A percentile compares a stretch with the other conserved stretches of the same genome.
phyloP scores from a whole-genome alignment of 2,329 filamentous ascomycete genomes.

The Didymella lethalis region DNA sequence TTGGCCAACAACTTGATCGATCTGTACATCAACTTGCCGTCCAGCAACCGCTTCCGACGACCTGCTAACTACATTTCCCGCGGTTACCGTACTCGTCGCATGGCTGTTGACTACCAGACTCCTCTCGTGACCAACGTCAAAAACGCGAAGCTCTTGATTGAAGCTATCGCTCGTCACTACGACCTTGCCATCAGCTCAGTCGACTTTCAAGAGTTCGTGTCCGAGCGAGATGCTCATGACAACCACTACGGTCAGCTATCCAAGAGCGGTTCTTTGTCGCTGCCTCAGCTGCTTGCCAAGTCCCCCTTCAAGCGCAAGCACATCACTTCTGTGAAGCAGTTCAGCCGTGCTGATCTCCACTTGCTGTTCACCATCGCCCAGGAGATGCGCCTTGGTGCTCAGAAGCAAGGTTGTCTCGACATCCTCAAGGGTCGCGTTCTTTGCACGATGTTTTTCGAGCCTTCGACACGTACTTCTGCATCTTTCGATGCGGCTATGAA shows the following conservation, averaged over 20 bases:
- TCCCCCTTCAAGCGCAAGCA: conserved; percentile 91
- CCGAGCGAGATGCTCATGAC: conserved; percentile 47
- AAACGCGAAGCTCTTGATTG: conserved; percentile 96
- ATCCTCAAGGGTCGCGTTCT: conserved; percentile 86
- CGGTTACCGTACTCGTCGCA: conserved; percentile 93
- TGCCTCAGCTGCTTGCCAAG: conserved; percentile 76
- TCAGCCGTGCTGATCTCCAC: conserved; percentile 86
- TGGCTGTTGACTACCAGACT: conserved; percentile 98
- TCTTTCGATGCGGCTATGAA: conserved; percentile 99
- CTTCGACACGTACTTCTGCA: conserved; percentile 91
- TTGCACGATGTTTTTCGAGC: conserved; percentile 96
- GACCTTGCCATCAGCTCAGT: conserved; percentile 81
- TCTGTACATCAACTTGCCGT: conserved; percentile 99
- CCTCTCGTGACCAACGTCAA: conserved; percentile 98
- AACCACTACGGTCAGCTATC: conserved; percentile 52
- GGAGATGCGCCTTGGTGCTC: conserved; percentile 95
- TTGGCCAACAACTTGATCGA: conserved; percentile 97
- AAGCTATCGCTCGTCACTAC: conserved; percentile 90
- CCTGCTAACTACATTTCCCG: conserved; percentile 99
- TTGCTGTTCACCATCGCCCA: conserved; percentile 94
- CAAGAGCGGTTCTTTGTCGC: conserved; percentile 64
- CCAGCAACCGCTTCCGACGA: conserved; percentile 94
- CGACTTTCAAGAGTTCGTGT: conserved; percentile 85
- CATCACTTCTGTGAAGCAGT: conserved; percentile 90
- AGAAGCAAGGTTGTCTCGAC: conserved; percentile 88